Conservation (phyloP, 257 asterid genomes). For the Cordia subcordata region DNA sequence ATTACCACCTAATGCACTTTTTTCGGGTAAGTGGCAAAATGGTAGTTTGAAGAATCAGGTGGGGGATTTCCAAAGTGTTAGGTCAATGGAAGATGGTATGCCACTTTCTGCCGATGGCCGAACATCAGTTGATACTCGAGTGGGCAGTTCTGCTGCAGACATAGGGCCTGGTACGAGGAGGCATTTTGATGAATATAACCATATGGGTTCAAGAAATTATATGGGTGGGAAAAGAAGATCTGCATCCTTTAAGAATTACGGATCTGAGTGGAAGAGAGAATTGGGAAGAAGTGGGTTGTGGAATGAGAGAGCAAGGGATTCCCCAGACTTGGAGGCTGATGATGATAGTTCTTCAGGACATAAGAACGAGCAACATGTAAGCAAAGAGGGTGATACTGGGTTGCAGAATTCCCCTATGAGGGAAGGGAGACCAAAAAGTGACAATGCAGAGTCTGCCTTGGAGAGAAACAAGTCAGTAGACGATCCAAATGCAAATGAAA, state of each 20-base stretch:
- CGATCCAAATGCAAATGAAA: constrained; percentile 32
- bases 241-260: constrained; percentile 48
- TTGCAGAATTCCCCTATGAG: constrained; percentile 30
- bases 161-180: constrained; percentile 51
- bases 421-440: constrained; percentile 20
- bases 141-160: constrained; percentile 45
- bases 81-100: constrained; percentile 37
- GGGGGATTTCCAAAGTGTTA: constrained; percentile 30
- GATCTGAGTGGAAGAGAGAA: constrained; percentile 50
- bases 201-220: constrained; percentile 38
- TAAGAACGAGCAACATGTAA: background rate
- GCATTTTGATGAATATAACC: constrained; percentile 42
- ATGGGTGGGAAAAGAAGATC: constrained; percentile 61
- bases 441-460: constrained; percentile 23
- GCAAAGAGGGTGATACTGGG: constrained; percentile 35
- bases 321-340: constrained; percentile 26
- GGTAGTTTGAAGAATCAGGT: constrained; percentile 46
- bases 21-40: constrained; percentile 57
- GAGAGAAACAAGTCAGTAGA: constrained; percentile 33
- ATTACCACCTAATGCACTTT: constrained; percentile 60
- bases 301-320: constrained; percentile 45
- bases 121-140: constrained; percentile 56
- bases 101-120: constrained; percentile 41
- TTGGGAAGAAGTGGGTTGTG: constrained; percentile 51
- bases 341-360: constrained; percentile 33